phyloP scores from a whole-genome alignment of 176 grass and related monocot genomes.

The Sorghum bicolor region Sorghum_bicolor_NCBIv3 NC_012875.2:51553001-51553500 shows the following conservation, averaged over 20 bases:
- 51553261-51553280: slow-evolving; percentile 99
- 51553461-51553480: slow-evolving; percentile 96
- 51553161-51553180: background rate
- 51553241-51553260: slow-evolving; percentile 61
- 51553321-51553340: slow-evolving; percentile 88
- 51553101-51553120: background rate
- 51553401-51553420: slow-evolving; percentile 21
- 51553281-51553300: slow-evolving; percentile 97
- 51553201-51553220: background rate
- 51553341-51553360: slow-evolving; percentile 55
- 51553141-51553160: slow-evolving; percentile 8
- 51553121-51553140: background rate
- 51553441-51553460: slow-evolving; percentile 97
- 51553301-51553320: slow-evolving; percentile 70
- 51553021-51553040: background rate
- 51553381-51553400: slow-evolving; percentile 23
- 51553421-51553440: slow-evolving; percentile 98
- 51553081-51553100: background rate
- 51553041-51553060: background rate
- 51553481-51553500: slow-evolving; percentile 94
- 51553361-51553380: slow-evolving; percentile 4
- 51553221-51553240: slow-evolving; percentile 15
- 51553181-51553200: background rate
- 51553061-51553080: background rate
- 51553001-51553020: background rate